Evolutionary conservation across 495 filamentous ascomycete genomes (phyloP), one percentile per base, ranked within the genome.

Genomic region (Penicillium antarcticum): DNA sequence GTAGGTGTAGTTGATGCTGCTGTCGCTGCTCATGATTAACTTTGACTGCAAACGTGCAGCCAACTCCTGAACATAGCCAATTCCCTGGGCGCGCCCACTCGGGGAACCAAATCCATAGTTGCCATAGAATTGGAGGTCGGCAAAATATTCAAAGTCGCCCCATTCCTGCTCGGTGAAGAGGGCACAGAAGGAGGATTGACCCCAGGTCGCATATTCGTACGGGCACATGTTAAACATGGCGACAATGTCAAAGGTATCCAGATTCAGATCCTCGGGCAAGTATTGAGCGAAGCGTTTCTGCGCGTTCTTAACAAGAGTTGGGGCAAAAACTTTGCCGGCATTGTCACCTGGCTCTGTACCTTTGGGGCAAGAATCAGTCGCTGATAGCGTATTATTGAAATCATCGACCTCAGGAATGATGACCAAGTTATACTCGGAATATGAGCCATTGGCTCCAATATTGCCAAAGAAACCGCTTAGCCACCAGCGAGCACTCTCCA

Each of bases 41-140:
- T 82, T 79, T 53, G 78, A 69, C 43, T 77, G 53, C 19, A 86
- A 69, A n/a, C 83, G 74, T 1, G 82, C 84, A 3, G 82, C 64
- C 18, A 84, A 68, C 65, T 87, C 84, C 42, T 82, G 69, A 10
- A 85, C 78, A 51, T 82, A 87, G 17, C 82, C 83, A 43, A 85
- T 79, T 2, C 82, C 84, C 18, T 84, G 74, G 12, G 84, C 85
- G 14, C 84, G 74, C 21, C 82, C 83, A 14, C 75, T 77, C 0
- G 82, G 77, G 5, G 80, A 80, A 8, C 80, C 79, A 57, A 82
- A 84, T 40, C 66, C 77, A 38, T 73, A 72, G 51, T 76, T 66
- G 18, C 81, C 81, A 46, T 79, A 77, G 67, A 84, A 88, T 29
- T 67, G 61, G 29, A 87, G 65, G 53, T 87, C 85, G 34, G 82